Base-by-base conservation (phyloP, 169 alveolate species). In the Cryptosporidium felis region DNA sequence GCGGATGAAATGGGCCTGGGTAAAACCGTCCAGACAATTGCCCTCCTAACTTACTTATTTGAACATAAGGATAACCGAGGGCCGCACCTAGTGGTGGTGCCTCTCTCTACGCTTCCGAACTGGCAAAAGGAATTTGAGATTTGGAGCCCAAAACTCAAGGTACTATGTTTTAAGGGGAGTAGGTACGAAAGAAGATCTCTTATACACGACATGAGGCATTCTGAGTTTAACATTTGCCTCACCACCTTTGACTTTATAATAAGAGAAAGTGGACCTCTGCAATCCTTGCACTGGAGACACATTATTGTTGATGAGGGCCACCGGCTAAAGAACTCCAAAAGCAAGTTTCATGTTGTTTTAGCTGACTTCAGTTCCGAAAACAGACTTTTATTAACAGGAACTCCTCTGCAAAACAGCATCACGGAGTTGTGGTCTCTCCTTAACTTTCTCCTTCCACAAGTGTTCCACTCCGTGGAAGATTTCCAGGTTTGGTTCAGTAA, bases 1-100 rank as follows among this genome's bases (percentile, higher is more conserved):
- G 99, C 99, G 10, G 99, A 97, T 89, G 99, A 97, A 89, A 97
- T 97, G 99, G 99, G 99, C 14, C 93, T 97, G 30, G 99, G 99
- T 23, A 97, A 97, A 81, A 97, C 99, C 5, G 95, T 96, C 21
- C 96, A 97, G 80, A 96, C 99, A 0, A 95, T 96, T n/a, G 96
- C 98, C 2, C 82, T 97, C 8, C 91, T 97, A 61, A 94, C 96
- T 30, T 95, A 94, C 60, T 63, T 96, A n/a, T 93, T 94, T 79
- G 99, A 96, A 88, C 88, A 66, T n/a, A 95, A 96, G 74, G 91
- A 91, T 30, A 93, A 94, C 80, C 94, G 90, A 21, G 97, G 98
- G 2, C 98, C 97, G 1, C 94, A 92, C 79, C 89, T 94, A 60
- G 94, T 94, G 12, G 95, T 94, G 34, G 98, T 94, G 0, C 99